Percentiles rank a stretch among this genome's conserved stretches.
Evolutionary conservation across 495 filamentous ascomycete species (phyloP).

Genomic region (Pyrenopolyporus hunteri): DNA sequence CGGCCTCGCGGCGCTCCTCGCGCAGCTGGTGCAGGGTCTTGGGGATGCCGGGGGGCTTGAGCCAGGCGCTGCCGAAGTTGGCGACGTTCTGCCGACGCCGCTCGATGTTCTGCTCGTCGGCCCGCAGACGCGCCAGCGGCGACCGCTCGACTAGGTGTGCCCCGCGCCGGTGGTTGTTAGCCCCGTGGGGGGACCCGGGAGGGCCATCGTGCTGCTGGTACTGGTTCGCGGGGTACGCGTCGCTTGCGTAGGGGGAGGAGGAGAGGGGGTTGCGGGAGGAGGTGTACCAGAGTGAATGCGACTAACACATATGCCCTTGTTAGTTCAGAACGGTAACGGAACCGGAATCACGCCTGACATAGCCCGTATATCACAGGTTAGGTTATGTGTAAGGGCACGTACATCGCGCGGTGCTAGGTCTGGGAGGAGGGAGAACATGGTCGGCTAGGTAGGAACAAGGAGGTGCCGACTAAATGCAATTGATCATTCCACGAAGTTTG

Average conservation of each 20-base stretch:
- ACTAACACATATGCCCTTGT: constrained; percentile 49
- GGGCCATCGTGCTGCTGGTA: constrained; percentile 15
- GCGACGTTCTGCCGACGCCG: constrained; percentile 73
- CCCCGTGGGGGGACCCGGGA: constrained; percentile 22
- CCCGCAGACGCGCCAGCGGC: constrained; percentile 63
- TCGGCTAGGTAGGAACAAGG: constrained; percentile 16
- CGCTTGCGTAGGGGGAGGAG: constrained; percentile 41
- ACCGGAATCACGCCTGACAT: too few species aligned
- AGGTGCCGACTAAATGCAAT: constrained; percentile 16
- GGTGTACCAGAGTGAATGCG: constrained; percentile 74
- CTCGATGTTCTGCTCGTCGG: constrained; percentile 71
- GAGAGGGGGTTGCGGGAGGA: constrained; percentile 56
- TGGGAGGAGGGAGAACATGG: constrained; percentile 73
- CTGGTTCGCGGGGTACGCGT: constrained; percentile 32
- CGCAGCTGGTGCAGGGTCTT: constrained; percentile 79
- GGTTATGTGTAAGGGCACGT: too few species aligned
- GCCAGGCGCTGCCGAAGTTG: constrained; percentile 78
- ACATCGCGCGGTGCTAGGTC: constrained; percentile 75
- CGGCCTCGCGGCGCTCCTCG: constrained; percentile 78
- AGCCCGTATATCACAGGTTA: too few species aligned
- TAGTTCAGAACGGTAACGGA: too few species aligned
- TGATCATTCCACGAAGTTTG: neutral
- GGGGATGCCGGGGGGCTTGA: constrained; percentile 73
- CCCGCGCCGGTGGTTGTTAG: constrained; percentile 33
- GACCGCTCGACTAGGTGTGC: constrained; percentile 52